Evolutionary conservation across 331 rosid genomes (phyloP), one percentile per base, ranked within the genome.

Genomic region (Ulmus americana): DNA sequence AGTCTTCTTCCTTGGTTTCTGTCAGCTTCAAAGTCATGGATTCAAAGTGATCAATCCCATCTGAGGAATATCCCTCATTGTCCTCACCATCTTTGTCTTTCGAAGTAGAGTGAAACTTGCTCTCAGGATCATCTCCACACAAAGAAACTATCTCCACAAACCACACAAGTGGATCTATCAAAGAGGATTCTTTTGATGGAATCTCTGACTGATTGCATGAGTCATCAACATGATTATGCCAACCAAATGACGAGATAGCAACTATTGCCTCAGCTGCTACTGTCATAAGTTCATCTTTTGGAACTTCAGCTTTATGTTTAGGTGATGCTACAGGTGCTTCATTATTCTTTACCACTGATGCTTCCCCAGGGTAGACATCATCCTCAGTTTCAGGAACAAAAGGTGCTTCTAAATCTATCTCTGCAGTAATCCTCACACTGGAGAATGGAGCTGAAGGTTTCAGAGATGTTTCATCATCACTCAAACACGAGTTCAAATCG

Each of bases 251-350:
- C 55, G 99, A 85, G 65, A 94, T 80, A 22, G 84, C 76, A 71
- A 94, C 77, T 64, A 94, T 94, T 39, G 97, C 87, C 72, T 82
- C 91, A 42, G 95, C 99, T 57, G 97, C 99, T 66, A 67, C 63
- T 55, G 60, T 74, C 65, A 83, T 50, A 42, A 87, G 79, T 63
- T 82, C 95, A 45, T 85, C 90, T 61, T 13, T 63, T 61, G 72
- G 62, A 64, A 64, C 68, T 68, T 74, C 83, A 68, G 65, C 77
- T 49, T 59, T 65, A 1, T 59, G 69, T 63, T 64, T 76, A 7
- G 64, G 68, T 18, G 76, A 71, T 70, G 68, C 64, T 54, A 28
- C 53, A 66, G 73, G 64, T 69, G 70, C 64, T 71, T 71, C 92
- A 46, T 67, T 69, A 68, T 65, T 68, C 67, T 61, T 79, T 64